Conservation (phyloP, 768 basidiomycete species). For the Boletus vinaceobasis region DNA sequence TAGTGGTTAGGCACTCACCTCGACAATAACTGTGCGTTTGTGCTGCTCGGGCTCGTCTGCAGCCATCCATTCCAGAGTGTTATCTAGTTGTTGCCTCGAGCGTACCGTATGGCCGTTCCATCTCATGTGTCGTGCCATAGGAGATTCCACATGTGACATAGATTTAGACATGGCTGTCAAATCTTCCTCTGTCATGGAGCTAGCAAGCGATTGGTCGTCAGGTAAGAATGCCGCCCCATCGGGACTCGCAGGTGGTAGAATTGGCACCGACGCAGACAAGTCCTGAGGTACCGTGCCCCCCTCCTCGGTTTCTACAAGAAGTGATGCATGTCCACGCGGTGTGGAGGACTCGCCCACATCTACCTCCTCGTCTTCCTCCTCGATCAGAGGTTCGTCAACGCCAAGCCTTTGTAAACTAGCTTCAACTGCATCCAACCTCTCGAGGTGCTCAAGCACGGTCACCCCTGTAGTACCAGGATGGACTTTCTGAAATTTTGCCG, state of each 20-base stretch:
- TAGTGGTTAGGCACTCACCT: constrained; percentile 44
- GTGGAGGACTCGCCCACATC: constrained; percentile 60
- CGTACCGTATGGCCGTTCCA: constrained; percentile 32
- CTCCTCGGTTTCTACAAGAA: constrained; percentile 32
- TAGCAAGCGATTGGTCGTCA: constrained; percentile 50
- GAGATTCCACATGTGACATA: constrained; percentile 63
- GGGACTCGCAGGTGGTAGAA: constrained; percentile 60
- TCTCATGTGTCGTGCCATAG: constrained; percentile 35
- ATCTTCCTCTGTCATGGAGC: constrained; percentile 67
- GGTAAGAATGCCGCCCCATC: constrained; percentile 48
- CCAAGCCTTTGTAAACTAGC: constrained; percentile 75
- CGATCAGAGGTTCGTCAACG: constrained; percentile 49
- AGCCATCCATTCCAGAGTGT: constrained; percentile 46
- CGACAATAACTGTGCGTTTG: constrained; percentile 64
- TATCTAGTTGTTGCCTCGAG: constrained; percentile 30
- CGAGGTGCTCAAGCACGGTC: constrained; percentile 79
- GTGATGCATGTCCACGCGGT: constrained; percentile 11
- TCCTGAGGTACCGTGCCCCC: constrained; percentile 11
- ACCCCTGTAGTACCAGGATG: constrained; percentile 87
- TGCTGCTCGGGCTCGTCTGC: constrained; percentile 36
- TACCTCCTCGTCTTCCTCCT: constrained; percentile 51
- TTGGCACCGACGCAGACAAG: constrained; percentile 37
- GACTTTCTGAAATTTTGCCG: constrained; percentile 77
- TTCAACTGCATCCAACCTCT: constrained; percentile 79
- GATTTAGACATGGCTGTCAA: constrained; percentile 74